Evolutionary conservation across 768 basidiomycete species (phyloP).

Genomic region (Royoungia palumana): DNA sequence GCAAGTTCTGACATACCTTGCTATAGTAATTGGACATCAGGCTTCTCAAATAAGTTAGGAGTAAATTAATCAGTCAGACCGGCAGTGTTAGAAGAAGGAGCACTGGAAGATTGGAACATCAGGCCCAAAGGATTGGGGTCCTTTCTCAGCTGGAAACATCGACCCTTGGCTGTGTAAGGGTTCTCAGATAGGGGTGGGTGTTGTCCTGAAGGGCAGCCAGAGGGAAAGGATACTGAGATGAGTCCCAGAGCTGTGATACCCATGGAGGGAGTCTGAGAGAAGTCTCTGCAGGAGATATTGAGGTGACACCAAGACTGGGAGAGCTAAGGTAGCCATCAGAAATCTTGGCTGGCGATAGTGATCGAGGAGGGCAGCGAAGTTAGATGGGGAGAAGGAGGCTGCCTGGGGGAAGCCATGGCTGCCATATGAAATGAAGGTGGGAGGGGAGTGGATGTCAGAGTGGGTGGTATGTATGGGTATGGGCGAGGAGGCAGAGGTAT

Average conservation of each 20-base stretch:
- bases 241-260: slow-evolving; percentile 66
- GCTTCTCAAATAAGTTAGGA: slow-evolving; percentile 28
- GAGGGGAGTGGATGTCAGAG: slow-evolving; percentile 39
- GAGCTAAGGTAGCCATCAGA: slow-evolving; percentile 45
- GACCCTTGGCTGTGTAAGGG: slow-evolving; percentile 40
- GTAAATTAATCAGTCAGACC: no score
- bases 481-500: slow-evolving; percentile 49
- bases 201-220: slow-evolving; percentile 42
- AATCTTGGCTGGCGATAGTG: slow-evolving; percentile 54
- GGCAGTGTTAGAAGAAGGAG: slow-evolving; percentile 54
- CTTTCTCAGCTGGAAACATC: slow-evolving; percentile 39
- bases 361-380: slow-evolving; percentile 62
- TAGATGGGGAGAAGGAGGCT: slow-evolving; percentile 55
- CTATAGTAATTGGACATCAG: no score
- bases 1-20: no score
- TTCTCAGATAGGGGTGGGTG: slow-evolving; percentile 47
- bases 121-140: slow-evolving; percentile 44
- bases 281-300: slow-evolving; percentile 61
- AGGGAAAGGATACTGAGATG: slow-evolving; percentile 43
- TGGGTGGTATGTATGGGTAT: slow-evolving; percentile 57
- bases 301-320: slow-evolving; percentile 44
- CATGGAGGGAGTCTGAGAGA: slow-evolving; percentile 58
- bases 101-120: slow-evolving; percentile 69
- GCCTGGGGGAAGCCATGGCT: slow-evolving; percentile 49
- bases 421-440: slow-evolving; percentile 49